These are phyloP conservation scores for Globisporangium solare DNA, from an alignment of 352 stramenopile species.

Conservation along the genomic window DNA sequence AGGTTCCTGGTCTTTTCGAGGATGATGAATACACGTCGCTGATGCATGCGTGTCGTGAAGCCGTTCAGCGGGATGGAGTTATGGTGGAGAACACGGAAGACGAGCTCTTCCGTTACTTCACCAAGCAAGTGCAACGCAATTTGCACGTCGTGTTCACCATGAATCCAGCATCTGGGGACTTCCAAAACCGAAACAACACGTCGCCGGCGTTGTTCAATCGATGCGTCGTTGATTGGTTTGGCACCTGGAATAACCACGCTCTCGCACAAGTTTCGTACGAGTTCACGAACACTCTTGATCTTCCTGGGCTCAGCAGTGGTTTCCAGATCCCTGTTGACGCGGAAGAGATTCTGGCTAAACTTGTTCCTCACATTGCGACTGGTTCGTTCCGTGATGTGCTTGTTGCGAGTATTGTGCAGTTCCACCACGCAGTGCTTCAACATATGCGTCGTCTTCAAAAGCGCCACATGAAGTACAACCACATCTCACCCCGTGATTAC, in stretches of 20 bases:
- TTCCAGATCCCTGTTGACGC: constrained; percentile 52
- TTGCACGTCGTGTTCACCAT: constrained; percentile 99
- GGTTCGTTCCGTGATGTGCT: constrained; percentile 75
- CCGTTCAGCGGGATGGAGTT: constrained; percentile 87
- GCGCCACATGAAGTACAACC: constrained; percentile 84
- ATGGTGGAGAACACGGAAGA: constrained; percentile 93
- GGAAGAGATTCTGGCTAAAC: constrained; percentile 36
- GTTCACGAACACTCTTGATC: constrained; percentile 94
- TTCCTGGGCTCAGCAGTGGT: constrained; percentile 82
- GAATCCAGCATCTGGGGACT: constrained; percentile 98
- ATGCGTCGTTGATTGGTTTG: constrained; percentile 99
- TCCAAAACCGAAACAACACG: constrained; percentile 96
- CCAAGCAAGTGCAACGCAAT: constrained; percentile 97
- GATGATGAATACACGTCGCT: constrained; percentile 98
- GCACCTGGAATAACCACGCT: constrained; percentile 97
- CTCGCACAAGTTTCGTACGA: constrained; percentile 98
- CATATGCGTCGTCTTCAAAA: constrained; percentile 86
- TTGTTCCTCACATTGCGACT: constrained; percentile 70
- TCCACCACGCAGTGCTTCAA: constrained; percentile 80
- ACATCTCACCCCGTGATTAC: constrained; percentile 91
- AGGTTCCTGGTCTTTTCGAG: constrained; percentile 99
- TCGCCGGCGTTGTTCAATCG: constrained; percentile 99
- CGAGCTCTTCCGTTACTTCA: constrained; percentile 97
- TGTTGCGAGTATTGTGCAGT: constrained; percentile 82
- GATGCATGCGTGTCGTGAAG: constrained; percentile 94